These are phyloP conservation scores for Andrographis paniculata DNA, from an alignment of 305 asterid species.

Conservation along the genomic window DNA sequence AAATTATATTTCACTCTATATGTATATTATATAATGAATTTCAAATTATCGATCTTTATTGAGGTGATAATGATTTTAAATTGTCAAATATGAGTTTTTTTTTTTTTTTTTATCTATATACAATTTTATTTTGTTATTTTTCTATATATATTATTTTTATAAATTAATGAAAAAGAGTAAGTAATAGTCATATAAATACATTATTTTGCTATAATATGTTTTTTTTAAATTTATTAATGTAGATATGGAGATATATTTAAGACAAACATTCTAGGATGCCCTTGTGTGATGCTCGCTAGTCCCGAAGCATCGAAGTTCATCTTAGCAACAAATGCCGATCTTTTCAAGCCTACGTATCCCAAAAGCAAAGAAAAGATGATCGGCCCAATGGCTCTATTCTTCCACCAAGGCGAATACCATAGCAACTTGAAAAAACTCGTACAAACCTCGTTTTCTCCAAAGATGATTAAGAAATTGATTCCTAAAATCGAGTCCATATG, in stretches of 20 bases:
- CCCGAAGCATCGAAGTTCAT: slow-evolving; percentile 74
- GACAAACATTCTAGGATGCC: slow-evolving; percentile 72
- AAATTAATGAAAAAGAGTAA: no score
- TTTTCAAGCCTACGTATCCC: slow-evolving; percentile 82
- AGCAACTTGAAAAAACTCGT: slow-evolving; percentile 46
- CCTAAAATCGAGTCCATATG: slow-evolving; percentile 44
- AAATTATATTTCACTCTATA: no score
- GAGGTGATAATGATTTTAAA: no score
- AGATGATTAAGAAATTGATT: slow-evolving; percentile 36
- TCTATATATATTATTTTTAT: no score
- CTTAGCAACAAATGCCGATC: slow-evolving; percentile 48
- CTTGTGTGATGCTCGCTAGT: slow-evolving; percentile 80
- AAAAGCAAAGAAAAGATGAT: slow-evolving; percentile 87
- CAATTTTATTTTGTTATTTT: no score
- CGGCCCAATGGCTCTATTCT: slow-evolving; percentile 72
- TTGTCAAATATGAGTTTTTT: no score
- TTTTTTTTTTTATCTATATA: no score
- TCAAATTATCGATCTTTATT: no score
- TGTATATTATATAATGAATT: no score
- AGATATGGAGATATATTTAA: slow-evolving; percentile 84
- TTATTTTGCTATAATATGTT: background rate
- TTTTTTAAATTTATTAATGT: background rate
- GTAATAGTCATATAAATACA: background rate
- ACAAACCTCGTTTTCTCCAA: slow-evolving; percentile 44
- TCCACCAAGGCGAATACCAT: slow-evolving; percentile 71